Evolutionary conservation across 768 basidiomycete species (phyloP).

Genomic region (Austroboletus festivus): DNA sequence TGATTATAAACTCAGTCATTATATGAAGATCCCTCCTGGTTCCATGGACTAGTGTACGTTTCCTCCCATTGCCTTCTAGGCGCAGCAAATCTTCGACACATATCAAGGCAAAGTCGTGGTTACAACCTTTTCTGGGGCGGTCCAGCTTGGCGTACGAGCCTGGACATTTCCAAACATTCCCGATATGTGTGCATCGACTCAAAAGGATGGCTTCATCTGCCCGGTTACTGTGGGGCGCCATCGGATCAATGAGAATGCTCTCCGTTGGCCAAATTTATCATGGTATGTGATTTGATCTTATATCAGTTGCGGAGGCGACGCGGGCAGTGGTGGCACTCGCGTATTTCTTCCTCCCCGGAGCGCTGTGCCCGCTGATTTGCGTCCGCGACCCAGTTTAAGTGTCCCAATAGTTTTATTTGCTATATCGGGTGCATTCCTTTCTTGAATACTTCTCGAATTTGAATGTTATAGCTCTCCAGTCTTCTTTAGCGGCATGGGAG

Average conservation of each 20-base stretch:
- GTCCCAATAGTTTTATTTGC: conserved; percentile 58
- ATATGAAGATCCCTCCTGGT: conserved; percentile 51
- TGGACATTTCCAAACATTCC: conserved; percentile 66
- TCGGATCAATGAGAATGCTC: conserved; percentile 71
- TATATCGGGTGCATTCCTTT: conserved; percentile 54
- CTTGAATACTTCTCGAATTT: background rate
- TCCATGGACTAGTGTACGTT: background rate
- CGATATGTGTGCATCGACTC: conserved; percentile 29
- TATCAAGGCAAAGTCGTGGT: conserved; percentile 46
- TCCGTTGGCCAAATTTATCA: conserved; percentile 61
- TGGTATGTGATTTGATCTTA: conserved; percentile 21
- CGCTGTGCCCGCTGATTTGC: conserved; percentile 54
- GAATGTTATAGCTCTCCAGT: conserved; percentile 36
- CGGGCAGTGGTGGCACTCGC: conserved; percentile 34
- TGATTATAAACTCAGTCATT: conserved; percentile 6
- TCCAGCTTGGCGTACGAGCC: conserved; percentile 70
- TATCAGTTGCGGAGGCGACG: background rate
- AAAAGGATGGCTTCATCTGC: conserved; percentile 60
- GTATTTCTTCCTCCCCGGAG: conserved; percentile 81
- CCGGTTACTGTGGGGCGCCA: conserved; percentile 78
- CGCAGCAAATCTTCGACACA: background rate
- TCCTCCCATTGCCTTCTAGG: too few species aligned
- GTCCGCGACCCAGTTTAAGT: conserved; percentile 54
- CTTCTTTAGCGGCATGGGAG: conserved; percentile 54
- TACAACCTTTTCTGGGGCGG: conserved; percentile 64